Percentiles rank a stretch among this genome's conserved stretches.
Conservation (phyloP, 768 basidiomycete species). For the Steccherinum ochraceum region DNA sequence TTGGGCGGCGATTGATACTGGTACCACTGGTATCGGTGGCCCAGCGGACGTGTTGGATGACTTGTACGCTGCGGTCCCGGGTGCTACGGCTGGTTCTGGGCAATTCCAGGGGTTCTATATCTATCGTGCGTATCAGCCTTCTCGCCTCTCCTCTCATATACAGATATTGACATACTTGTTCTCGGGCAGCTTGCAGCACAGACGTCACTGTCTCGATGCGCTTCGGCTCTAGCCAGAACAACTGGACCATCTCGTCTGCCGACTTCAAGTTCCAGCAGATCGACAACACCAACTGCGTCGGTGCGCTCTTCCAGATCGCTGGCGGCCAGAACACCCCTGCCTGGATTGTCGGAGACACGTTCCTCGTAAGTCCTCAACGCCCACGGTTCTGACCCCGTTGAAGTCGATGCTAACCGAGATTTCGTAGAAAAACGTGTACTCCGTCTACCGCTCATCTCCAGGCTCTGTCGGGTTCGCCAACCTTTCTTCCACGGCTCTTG, state of each 20-base stretch:
- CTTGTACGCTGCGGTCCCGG: constrained; percentile 74
- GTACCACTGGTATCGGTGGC: constrained; percentile 90
- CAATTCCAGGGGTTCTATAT: constrained; percentile 77
- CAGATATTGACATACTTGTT: constrained; percentile 1
- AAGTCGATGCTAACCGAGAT: too few species aligned
- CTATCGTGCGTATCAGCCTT: constrained; percentile 47
- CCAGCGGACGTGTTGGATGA: constrained; percentile 50
- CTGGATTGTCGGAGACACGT: constrained; percentile 92
- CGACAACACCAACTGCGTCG: constrained; percentile 56
- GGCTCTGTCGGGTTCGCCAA: constrained; percentile 80
- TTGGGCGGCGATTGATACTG: constrained; percentile 92
- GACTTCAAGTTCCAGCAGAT: constrained; percentile 73
- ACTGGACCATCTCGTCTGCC: constrained; percentile 68
- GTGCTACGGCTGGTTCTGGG: constrained; percentile 52
- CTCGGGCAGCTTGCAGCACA: constrained; percentile 64
- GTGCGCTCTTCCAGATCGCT: constrained; percentile 75
- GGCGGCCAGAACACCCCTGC: constrained; percentile 46
- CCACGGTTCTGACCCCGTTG: too few species aligned
- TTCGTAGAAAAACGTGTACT: constrained; percentile 85
- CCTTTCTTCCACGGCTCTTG: constrained; percentile 49
- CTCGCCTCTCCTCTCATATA: too few species aligned
- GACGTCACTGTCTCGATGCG: constrained; percentile 57
- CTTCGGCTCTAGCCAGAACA: constrained; percentile 55
- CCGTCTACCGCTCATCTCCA: constrained; percentile 78
- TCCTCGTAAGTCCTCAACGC: constrained; percentile 39